Conservation (phyloP, 345 rosid genomes). For the Geranium brycei region DNA sequence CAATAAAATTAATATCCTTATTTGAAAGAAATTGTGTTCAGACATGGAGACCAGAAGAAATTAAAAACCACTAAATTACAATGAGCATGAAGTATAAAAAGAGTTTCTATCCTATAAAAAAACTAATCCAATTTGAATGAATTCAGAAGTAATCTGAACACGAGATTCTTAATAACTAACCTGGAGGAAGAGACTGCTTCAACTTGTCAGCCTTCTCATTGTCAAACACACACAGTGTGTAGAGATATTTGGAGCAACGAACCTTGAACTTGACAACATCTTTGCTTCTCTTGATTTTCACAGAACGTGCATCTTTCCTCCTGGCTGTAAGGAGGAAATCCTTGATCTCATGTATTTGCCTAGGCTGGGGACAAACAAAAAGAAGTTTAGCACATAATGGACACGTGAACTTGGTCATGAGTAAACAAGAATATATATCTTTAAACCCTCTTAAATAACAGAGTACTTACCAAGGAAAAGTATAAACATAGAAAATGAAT, state of each 20-base stretch:
- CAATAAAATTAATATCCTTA: no score
- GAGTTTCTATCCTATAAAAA: no score
- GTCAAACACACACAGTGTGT: slow-evolving; percentile 80
- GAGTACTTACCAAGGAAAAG: no score
- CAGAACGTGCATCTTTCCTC: slow-evolving; percentile 85
- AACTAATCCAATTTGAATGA: no score
- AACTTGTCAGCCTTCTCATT: slow-evolving; percentile 85
- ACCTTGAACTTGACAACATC: slow-evolving; percentile 88
- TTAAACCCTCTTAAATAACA: no score
- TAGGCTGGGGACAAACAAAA: slow-evolving; percentile 37
- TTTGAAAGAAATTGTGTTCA: no score
- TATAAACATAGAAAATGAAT: no score
- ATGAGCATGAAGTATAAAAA: no score
- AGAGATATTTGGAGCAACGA: slow-evolving; percentile 79
- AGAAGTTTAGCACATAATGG: background rate
- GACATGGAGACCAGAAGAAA: no score
- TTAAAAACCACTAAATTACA: no score
- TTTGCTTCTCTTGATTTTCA: slow-evolving; percentile 78
- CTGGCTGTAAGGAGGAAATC: slow-evolving; percentile 94
- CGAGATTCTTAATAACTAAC: slow-evolving; percentile 13
- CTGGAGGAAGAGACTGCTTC: slow-evolving; percentile 97
- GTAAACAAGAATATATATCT: background rate
- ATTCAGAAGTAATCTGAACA: no score
- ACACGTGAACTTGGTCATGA: no score
- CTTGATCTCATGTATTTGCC: slow-evolving; percentile 89